Conservation (phyloP, 2,329 filamentous ascomycete species). For the Phialophora tarda region DNA sequence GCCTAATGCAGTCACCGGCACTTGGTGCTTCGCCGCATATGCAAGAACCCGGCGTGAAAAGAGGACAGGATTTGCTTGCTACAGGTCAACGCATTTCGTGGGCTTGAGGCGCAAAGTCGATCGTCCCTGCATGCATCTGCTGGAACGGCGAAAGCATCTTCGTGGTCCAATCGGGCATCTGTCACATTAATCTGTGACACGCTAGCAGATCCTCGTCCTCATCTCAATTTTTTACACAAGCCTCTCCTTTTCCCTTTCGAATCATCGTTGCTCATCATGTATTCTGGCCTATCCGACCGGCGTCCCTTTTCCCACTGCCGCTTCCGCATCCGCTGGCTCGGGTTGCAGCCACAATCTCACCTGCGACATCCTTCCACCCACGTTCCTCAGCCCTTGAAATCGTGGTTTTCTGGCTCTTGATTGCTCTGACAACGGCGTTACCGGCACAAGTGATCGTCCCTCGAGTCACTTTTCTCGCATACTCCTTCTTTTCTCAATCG, state of each 20-base stretch:
- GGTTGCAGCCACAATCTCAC: conserved; percentile 21
- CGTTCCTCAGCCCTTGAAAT: conserved; percentile 13
- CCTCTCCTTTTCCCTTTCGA: conserved; percentile 14
- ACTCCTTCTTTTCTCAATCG: not conserved
- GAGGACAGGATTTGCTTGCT: conserved; percentile 1
- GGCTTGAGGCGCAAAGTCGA: not conserved
- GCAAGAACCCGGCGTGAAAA: conserved; percentile 8
- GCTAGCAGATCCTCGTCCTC: conserved; percentile 19
- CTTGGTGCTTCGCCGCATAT: not conserved
- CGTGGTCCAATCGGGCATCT: conserved; percentile 14
- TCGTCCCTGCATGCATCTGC: conserved; percentile 7
- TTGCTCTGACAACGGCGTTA: conserved; percentile 34
- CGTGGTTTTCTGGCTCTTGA: conserved; percentile 23
- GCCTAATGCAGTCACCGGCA: not conserved
- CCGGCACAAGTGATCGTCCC: conserved; percentile 22
- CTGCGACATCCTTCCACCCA: conserved; percentile 20
- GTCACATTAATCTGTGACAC: conserved; percentile 32
- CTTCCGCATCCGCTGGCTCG: conserved; percentile 24
- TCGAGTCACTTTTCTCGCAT: conserved; percentile 14
- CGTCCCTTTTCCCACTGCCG: conserved; percentile 14
- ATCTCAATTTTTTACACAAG: not conserved
- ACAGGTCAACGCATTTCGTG: not conserved
- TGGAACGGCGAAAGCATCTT: conserved; percentile 1
- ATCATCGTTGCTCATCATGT: not conserved
- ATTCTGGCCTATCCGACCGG: not conserved